phyloP scores from a whole-genome alignment of 768 basidiomycete species.

The Lyophyllum semitale region DNA sequence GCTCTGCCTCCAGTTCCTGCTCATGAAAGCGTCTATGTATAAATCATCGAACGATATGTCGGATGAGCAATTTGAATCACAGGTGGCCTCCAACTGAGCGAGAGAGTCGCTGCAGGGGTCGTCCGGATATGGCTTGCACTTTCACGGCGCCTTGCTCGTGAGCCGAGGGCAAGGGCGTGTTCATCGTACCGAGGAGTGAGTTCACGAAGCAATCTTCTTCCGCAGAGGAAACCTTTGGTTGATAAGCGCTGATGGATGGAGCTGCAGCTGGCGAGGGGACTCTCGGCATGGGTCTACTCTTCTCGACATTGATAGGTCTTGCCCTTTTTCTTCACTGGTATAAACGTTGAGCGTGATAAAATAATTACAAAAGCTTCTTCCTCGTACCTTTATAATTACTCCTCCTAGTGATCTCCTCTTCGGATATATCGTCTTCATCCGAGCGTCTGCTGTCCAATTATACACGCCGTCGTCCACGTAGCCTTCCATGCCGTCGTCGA shows the following conservation, averaged over 20 bases:
- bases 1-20: constrained; percentile 44
- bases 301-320: constrained; percentile 34
- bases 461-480: constrained; percentile 98
- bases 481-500: constrained; percentile 88
- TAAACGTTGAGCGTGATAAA: not conserved
- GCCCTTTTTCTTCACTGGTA: constrained; percentile 42
- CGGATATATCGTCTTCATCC: constrained; percentile 59
- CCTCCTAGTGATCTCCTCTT: constrained; percentile 50
- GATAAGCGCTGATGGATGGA: constrained; percentile 78
- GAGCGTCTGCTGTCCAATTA: constrained; percentile 74
- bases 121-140: constrained; percentile 66
- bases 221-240: constrained; percentile 70
- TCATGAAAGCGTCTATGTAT: constrained; percentile 63
- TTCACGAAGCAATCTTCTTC: constrained; percentile 92
- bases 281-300: constrained; percentile 50
- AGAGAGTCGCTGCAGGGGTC: constrained; percentile 61
- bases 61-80: constrained; percentile 42
- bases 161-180: constrained; percentile 43
- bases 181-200: constrained; percentile 73
- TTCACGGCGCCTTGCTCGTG: constrained; percentile 42
- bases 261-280: constrained; percentile 51
- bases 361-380: not conserved
- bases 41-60: constrained; percentile 53
- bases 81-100: constrained; percentile 59
- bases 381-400: constrained; percentile 45